Evolutionary conservation across 768 basidiomycete genomes (phyloP), one percentile per base, ranked within the genome.

Genomic region (Kwoniella sp.): DNA sequence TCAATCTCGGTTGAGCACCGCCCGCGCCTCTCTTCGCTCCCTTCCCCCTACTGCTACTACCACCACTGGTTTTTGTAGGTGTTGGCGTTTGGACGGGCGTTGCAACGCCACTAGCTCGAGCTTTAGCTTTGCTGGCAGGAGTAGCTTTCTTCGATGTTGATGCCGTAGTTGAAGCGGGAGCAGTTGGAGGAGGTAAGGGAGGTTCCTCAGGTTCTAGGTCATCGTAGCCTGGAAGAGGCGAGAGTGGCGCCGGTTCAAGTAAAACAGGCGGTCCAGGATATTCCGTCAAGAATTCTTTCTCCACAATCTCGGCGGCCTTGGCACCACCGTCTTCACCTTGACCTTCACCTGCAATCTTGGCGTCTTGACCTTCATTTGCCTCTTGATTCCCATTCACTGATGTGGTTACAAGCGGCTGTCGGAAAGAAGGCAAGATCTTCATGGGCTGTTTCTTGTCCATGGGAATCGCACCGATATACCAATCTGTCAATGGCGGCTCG

Each of bases 401-500:
- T 7, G 48, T 26, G 24, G 27, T 29, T 8, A 29, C 21, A 21
- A n/a, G 21, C 5, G 37, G 13, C 21, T 27, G 19, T n/a, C 63
- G 56, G 25, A 59, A 59, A 2, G 57, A 50, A 13, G 47, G 48
- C 24, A 33, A 46, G 27, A 66, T 46, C 22, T 68, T 54, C 21
- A 72, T n/a, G 4, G 68, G 66, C 27, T 68, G 65, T 19, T 47
- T 63, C 48, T 49, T 49, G 52, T 67, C 65, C 10, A 77, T 51
- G 7, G 76, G 69, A 22, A 54, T 46, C 25, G 69, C 55, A 47
- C 76, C 76, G 51, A 77, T 68, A 64, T 77, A 77, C 76, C 76
- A 77, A 27, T 60, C 66, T 19, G 52, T 61, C 29, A 76, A 24
- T 13, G 53, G 59, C 1, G 60, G 57, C 27, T 50, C 55, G 24